A percentile compares a stretch with the other conserved stretches of the same genome.
phyloP scores from a whole-genome alignment of 768 basidiomycete species.

The Leccinum subtestaceum region DNA sequence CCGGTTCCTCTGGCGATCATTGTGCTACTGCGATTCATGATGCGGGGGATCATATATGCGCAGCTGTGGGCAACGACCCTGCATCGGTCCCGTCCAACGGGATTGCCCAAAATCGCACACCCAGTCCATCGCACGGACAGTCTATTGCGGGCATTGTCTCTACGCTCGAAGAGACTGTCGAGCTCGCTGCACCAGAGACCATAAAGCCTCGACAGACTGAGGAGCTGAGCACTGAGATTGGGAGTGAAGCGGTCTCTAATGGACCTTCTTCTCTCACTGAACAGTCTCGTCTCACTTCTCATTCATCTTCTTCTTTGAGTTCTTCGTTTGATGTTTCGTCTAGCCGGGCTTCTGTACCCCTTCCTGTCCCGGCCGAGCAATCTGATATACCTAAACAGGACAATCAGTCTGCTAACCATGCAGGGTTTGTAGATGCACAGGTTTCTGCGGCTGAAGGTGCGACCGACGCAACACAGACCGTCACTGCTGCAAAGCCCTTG shows the following conservation, averaged over 20 bases:
- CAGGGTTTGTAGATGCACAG: slow-evolving; percentile 46
- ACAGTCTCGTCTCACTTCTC: slow-evolving; percentile 32
- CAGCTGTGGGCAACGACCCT: slow-evolving; percentile 25
- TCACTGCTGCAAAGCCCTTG: slow-evolving; percentile 31
- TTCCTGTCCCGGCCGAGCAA: slow-evolving; percentile 29
- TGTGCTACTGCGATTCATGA: slow-evolving; percentile 15
- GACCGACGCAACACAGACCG: slow-evolving; percentile 5
- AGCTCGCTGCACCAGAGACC: slow-evolving; percentile 17
- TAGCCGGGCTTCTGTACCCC: slow-evolving; percentile 39
- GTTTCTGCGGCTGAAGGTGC: slow-evolving; percentile 20
- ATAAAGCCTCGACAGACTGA: slow-evolving; percentile 15
- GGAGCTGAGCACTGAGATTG: slow-evolving; percentile 20
- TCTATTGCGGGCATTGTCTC: slow-evolving; percentile 20
- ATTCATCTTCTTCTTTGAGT: slow-evolving; percentile 33
- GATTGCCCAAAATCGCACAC: slow-evolving; percentile 12
- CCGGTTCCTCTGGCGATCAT: slow-evolving; percentile 32
- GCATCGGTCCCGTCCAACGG: slow-evolving; percentile 25
- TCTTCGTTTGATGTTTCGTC: slow-evolving; percentile 46
- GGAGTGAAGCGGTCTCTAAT: slow-evolving; percentile 12
- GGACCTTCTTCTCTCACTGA: slow-evolving; percentile 26
- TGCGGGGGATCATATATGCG: slow-evolving; percentile 14
- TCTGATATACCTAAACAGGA: slow-evolving; percentile 38
- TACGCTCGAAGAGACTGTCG: slow-evolving; percentile 20
- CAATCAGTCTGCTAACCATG: slow-evolving; percentile 46
- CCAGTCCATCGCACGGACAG: slow-evolving; percentile 19